These are phyloP conservation scores for Musa troglodytarum DNA, from an alignment of 176 grass and related monocot species.

Conservation along the genomic window DNA sequence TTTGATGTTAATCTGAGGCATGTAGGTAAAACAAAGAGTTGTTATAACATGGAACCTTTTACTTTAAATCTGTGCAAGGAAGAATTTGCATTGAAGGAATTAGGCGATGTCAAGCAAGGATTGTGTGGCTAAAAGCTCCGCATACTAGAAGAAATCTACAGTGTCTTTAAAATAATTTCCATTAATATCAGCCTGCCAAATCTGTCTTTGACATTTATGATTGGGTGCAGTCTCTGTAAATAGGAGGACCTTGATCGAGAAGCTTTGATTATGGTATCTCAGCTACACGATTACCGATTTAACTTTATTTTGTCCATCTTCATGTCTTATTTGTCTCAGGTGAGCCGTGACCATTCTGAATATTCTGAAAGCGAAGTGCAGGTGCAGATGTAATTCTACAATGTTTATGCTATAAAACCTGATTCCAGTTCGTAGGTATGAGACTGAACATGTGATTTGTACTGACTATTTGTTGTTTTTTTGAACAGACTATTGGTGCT, in stretches of 20 bases:
- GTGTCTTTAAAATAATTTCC: background rate
- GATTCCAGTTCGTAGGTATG: background rate
- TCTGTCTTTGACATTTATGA: background rate
- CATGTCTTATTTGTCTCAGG: background rate
- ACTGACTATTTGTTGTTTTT: background rate
- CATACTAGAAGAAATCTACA: background rate
- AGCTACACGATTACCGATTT: background rate
- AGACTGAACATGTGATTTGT: background rate
- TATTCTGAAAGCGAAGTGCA: background rate
- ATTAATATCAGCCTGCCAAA: background rate
- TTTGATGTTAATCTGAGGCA: constrained; percentile 30
- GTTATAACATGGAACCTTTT: constrained; percentile 9
- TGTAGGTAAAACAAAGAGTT: constrained; percentile 14
- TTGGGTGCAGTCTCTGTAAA: background rate
- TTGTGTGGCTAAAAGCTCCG: constrained; percentile 16
- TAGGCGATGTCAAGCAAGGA: constrained; percentile 9
- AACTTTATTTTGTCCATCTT: background rate
- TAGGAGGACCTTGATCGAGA: background rate
- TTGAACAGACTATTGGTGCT: background rate
- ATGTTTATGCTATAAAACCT: background rate
- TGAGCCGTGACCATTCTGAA: background rate
- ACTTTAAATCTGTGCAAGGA: background rate
- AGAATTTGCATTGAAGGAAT: constrained; percentile 17
- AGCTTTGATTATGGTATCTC: background rate
- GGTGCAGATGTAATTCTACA: background rate